A percentile compares a stretch with the other conserved stretches of the same genome.
Evolutionary conservation across 371 early-diverging fungal genomes (phyloP).

Genomic region (Fennellomyces sp.): DNA sequence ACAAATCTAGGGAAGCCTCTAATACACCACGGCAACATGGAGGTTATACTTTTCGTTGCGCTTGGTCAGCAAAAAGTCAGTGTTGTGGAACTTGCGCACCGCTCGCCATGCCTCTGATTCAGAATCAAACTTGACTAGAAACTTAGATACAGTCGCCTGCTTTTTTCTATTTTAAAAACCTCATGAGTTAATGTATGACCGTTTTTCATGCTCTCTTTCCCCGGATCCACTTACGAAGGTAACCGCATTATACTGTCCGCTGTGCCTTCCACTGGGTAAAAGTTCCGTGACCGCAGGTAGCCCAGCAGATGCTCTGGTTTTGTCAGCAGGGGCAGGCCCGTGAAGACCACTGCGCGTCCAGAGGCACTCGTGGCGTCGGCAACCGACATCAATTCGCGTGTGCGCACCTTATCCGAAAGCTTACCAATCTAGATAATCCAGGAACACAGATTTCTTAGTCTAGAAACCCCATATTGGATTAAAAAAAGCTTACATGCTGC

Average conservation of each 20-base stretch:
- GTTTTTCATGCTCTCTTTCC: too few species aligned
- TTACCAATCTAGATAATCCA: constrained; percentile 16
- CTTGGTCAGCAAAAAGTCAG: constrained; percentile 22
- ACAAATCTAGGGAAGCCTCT: constrained; percentile 5
- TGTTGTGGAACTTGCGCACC: constrained; percentile 50
- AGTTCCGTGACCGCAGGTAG: constrained; percentile 37
- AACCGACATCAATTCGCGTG: constrained; percentile 29
- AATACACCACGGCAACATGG: constrained; percentile 39
- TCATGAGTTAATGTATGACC: too few species aligned
- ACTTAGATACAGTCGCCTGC: constrained; percentile 36
- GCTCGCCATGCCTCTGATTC: constrained; percentile 57
- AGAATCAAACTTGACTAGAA: constrained; percentile 49
- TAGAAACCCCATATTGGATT: neutral
- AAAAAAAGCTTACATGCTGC: constrained; percentile 29
- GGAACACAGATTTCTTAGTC: neutral
- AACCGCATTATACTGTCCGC: constrained; percentile 33
- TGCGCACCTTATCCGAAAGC: constrained; percentile 19
- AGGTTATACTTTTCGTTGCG: constrained; percentile 23
- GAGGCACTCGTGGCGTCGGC: constrained; percentile 34
- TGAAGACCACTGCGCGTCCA: constrained; percentile 42
- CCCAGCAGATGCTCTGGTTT: constrained; percentile 34
- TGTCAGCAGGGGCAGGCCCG: constrained; percentile 34
- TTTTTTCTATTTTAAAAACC: constrained; percentile 24
- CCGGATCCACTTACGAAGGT: constrained; percentile 39
- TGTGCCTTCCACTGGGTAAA: constrained; percentile 43